Percentiles rank a stretch among this genome's conserved stretches.
These are phyloP conservation scores for Selenicereus undatus DNA, from an alignment of 148 eudicot genomes.

Conservation along the genomic window DNA sequence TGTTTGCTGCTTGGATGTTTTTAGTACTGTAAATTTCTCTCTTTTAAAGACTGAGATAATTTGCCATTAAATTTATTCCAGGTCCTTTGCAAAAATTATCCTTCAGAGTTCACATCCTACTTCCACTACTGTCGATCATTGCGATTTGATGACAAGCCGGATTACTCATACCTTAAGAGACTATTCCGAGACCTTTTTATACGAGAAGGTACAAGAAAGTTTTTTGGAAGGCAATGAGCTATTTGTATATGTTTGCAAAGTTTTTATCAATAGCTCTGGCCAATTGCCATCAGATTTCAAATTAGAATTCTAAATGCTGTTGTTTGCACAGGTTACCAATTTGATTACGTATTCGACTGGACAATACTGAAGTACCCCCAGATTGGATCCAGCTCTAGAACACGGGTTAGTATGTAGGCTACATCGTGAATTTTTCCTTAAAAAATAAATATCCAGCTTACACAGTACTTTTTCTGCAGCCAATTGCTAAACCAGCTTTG, in stretches of 20 bases:
- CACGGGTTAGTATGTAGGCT: conserved; percentile 48
- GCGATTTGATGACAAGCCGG: conserved; percentile 97
- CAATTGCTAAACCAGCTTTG: conserved; percentile 51
- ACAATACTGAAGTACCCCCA: conserved; percentile 94
- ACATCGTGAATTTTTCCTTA: neutral
- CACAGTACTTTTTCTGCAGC: conserved; percentile 38
- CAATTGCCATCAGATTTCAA: conserved; percentile 5
- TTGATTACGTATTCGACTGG: conserved; percentile 99
- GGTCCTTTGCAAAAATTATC: conserved; percentile 85
- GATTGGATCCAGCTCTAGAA: conserved; percentile 79
- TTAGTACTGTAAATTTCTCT: neutral
- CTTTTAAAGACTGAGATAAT: neutral
- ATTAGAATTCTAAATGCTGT: neutral
- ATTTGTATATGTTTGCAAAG: neutral
- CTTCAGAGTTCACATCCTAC: conserved; percentile 92
- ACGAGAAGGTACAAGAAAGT: conserved; percentile 64
- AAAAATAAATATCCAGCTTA: neutral
- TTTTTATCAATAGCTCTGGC: neutral
- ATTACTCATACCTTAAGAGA: conserved; percentile 93
- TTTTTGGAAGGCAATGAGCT: neutral
- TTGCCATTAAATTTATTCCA: conserved; percentile 19
- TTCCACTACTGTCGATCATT: conserved; percentile 96
- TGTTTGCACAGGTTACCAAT: conserved; percentile 73
- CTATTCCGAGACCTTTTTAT: conserved; percentile 93
- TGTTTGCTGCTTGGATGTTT: neutral